Conservation (phyloP, 306 rosid species). For the Glycyrrhiza uralensis region DNA sequence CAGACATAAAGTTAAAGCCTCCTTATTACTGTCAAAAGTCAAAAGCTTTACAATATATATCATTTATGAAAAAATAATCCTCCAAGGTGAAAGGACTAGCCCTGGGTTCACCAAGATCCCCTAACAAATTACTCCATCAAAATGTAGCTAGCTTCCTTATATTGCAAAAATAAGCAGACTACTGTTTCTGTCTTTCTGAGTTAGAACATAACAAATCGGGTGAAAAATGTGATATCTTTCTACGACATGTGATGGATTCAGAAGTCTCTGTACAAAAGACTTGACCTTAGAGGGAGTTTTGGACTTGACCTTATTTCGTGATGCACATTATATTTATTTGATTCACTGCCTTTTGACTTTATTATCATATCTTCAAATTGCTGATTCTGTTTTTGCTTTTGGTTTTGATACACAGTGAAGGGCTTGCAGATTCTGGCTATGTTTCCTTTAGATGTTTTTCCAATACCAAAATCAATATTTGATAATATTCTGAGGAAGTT, state of each 20-base stretch:
- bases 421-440: slow-evolving; percentile 78
- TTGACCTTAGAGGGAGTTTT: neutral
- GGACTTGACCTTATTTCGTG: neutral
- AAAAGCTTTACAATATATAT: neutral
- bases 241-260: too few relatives aligned
- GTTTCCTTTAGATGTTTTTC: slow-evolving; percentile 65
- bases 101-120: neutral
- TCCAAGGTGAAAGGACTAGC: neutral
- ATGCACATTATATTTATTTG: neutral
- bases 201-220: neutral
- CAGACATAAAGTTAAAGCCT: neutral
- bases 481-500: slow-evolving; percentile 59
- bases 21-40: neutral
- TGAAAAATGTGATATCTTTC: neutral
- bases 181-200: neutral
- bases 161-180: neutral
- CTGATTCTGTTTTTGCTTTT: slow-evolving; percentile 30
- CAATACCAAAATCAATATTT: slow-evolving; percentile 46
- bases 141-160: neutral
- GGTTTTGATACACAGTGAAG: slow-evolving; percentile 55
- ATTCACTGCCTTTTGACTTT: slow-evolving; percentile 7
- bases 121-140: too few relatives aligned
- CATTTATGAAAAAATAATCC: neutral
- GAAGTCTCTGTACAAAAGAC: neutral
- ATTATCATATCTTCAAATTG: neutral